Evolutionary conservation across 148 eudicot genomes (phyloP).

Genomic region (Dysphania ambrosioides): DNA sequence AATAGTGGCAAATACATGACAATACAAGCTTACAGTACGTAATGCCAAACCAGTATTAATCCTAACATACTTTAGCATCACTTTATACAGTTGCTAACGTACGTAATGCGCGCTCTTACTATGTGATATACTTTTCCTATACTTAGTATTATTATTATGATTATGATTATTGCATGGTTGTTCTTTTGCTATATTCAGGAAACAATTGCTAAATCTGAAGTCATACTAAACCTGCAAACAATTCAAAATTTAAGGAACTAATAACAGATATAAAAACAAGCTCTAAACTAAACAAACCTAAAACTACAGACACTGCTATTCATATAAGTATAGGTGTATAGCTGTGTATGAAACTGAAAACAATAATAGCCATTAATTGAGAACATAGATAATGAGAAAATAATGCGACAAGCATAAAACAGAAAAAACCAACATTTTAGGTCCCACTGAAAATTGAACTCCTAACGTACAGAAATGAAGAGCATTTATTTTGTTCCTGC

Average conservation of each 20-base stretch:
- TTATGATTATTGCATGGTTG: neutral
- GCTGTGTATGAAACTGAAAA: conserved; percentile 8
- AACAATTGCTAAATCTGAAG: neutral
- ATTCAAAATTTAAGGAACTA: neutral
- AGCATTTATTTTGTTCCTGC: conserved; percentile 18
- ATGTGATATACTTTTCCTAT: neutral
- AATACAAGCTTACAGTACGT: too few relatives aligned
- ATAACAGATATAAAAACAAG: neutral
- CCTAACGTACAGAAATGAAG: conserved; percentile 24
- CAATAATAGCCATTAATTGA: conserved; percentile 14
- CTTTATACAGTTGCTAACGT: neutral
- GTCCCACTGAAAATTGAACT: conserved; percentile 24
- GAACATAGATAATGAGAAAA: conserved; percentile 19
- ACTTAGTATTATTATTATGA: neutral
- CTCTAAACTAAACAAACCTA: neutral
- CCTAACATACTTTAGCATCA: neutral
- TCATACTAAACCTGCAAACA: neutral
- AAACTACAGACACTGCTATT: neutral
- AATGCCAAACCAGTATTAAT: neutral
- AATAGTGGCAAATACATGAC: too few relatives aligned
- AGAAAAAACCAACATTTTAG: conserved; percentile 27
- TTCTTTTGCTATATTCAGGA: neutral
- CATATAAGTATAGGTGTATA: neutral
- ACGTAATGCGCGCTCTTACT: neutral
- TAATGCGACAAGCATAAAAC: conserved; percentile 25